Base-by-base conservation (phyloP, 31 red algal genomes). In the Pterothamnion heteromorphum region DNA sequence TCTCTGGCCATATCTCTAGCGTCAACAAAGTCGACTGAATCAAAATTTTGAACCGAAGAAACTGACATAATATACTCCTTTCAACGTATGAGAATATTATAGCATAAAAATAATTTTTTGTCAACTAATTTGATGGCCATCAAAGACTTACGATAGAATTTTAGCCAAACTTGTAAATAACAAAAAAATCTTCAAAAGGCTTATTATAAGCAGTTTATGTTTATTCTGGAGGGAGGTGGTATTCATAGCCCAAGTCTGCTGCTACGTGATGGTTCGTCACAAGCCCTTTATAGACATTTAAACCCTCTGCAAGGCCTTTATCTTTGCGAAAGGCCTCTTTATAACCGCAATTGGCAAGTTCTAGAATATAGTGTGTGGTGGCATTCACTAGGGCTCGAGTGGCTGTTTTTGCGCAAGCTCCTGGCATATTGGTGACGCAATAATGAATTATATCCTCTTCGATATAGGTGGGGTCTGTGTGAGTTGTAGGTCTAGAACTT, bases 401-500 rank as follows among this genome's bases (percentile, higher is more conserved):
- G 4, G 90, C 83, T 3, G 90, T 92, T 4, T 35, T 35, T 35
- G 90, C 14, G 3, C 83, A 9, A 18, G 90, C 90, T 22, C 90
- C 85, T 3, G 90, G 90, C 90, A 92, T 92, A 44, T 92, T 92
- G 80, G 82, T 36, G 3, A 92, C 90, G 24, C 82, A 88, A 34
- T 92, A 92, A 35, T 92, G 90, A 5, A 92, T 3, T 9, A 92
- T 57, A n/a, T 44, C 90, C 26, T 88, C 35, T 4, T 26, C 36
- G 9, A 88, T 36, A 35, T 92, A 92, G 4, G 90, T 92, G 3
- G 90, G 90, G 22, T 92, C 36, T 9, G 3, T 37, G 44, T 92
- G 90, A 3, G 90, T 88, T 4, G 90, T 92, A 4, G 81, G 44
- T 4, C 43, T 4, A 23, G 22, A 21, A 30, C 80, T 92, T 80